Base-by-base conservation (phyloP, 208 protist genomes). In the Acanthamoeba culbertsoni region DNA sequence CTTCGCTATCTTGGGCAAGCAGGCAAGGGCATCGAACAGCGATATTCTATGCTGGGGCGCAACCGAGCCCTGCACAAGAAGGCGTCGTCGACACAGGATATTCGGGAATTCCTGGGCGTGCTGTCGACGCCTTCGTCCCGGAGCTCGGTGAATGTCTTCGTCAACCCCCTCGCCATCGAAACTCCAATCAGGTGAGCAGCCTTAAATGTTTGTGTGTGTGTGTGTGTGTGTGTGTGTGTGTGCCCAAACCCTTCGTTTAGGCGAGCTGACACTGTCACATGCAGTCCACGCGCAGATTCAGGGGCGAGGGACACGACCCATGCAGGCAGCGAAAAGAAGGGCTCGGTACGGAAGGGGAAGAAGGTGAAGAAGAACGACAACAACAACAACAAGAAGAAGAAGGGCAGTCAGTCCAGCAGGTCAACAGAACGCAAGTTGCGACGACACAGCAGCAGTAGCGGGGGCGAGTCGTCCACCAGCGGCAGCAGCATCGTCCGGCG, bases 141-240 rank as follows among this genome's bases (percentile, higher is more conserved):
- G 43, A 84, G 40, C 73, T 84, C 73, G 45, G 31, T 55, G 28
- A 84, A 84, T 33, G 73, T 84, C n/a, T 48, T 37, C 26, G 73
- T 84, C 18, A 84, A 84, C 43, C 73, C 73, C 8, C 73, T 84
- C 16, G 73, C 73, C 73, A 84, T 84, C 43, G 73, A 84, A 23
- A 57, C 73, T 6, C 73, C 73, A 20, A 35, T 55, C 43, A 46
- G 28, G 0, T 37, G 31, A 43, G 46, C 31, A 20, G 31, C 28
- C 7, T 55, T 8, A 23, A 23, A 16, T 55, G n/a, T 23, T 28
- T 4, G 14, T 55, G 18, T 55, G 12, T 53, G 42, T 20, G 28
- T 35, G n/a, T n/a, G n/a, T n/a, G n/a, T n/a, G n/a, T 73, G 6
- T 37, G 35, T 45, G 18, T 63, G 18, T 55, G 48, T 18, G 48